Evolutionary conservation across 805 yeast species (phyloP).

Genomic region (Suhomyces sp.): DNA sequence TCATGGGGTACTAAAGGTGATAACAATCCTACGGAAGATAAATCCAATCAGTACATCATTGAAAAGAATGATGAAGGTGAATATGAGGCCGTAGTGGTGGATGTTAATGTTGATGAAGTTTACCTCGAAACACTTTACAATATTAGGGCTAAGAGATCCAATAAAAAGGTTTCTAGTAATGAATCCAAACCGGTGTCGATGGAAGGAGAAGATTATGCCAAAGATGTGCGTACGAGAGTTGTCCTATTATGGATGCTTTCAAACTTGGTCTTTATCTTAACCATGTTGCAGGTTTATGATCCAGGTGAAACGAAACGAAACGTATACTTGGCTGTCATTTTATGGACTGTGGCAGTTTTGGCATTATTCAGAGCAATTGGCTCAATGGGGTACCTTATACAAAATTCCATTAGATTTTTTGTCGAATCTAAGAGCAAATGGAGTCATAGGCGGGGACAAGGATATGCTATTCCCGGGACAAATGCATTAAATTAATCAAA

Average conservation of each 20-base stretch:
- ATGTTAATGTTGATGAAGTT: constrained; percentile 79
- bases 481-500: constrained; percentile 28
- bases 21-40: constrained; percentile 59
- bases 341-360: constrained; percentile 89
- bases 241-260: constrained; percentile 92
- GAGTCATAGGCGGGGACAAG: constrained; percentile 35
- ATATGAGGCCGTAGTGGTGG: constrained; percentile 74
- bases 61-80: constrained; percentile 78
- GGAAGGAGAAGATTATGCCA: constrained; percentile 79
- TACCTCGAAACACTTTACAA: constrained; percentile 73
- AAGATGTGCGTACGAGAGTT: constrained; percentile 91
- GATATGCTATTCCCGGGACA: constrained; percentile 33
- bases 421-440: constrained; percentile 41
- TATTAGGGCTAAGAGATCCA: constrained; percentile 68
- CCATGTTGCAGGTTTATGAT: constrained; percentile 77
- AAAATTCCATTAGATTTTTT: constrained; percentile 32
- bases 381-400: constrained; percentile 64
- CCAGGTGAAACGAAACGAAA: constrained; percentile 59
- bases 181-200: constrained; percentile 29
- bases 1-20: constrained; percentile 99
- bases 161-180: constrained; percentile 44
- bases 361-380: constrained; percentile 83
- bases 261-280: constrained; percentile 78
- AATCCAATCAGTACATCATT: constrained; percentile 77
- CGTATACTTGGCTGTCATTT: constrained; percentile 74